Base-by-base conservation (phyloP, 1,284 basidiomycete species). In the Chiua sp. region DNA sequence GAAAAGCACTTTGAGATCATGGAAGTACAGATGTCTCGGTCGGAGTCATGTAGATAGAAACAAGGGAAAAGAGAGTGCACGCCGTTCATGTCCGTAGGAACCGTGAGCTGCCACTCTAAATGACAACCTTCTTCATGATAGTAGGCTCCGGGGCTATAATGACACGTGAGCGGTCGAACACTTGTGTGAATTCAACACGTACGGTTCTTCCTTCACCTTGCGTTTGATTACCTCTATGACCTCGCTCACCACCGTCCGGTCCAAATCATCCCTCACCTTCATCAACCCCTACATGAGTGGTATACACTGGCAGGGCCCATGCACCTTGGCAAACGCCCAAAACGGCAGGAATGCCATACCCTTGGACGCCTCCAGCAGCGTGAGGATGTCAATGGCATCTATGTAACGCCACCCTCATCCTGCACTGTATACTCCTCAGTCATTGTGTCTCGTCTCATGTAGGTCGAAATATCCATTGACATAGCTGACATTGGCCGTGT, bases 301-400 rank as follows among this genome's bases (percentile, higher is more conserved):
- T 37, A 98, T 82, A 68, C 37, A n/a, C n/a, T 39, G n/a, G n/a
- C 74, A 97, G 98, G 4, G 94, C 97, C 16, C 96, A 97, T 68
- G 82, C 98, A 37, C n/a, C n/a, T n/a, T 94, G n/a, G 96, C 97
- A 75, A 99, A 99, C 15, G 88, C 85, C 93, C 93, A 95, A 76
- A 91, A 98, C 23, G 97, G 96, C 61, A 99, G 80, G 80, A 98
- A 98, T 4, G 93, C 91, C 80, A 99, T 90, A 65, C 94, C 93
- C 73, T 93, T 91, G 35, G 92, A 94, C 2, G 96, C 94, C 60
- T 93, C 92, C 37, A 99, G 78, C 75, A 99, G 85, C 7, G 89
- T 85, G 15, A 96, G n/a, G n/a, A n/a, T n/a, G n/a, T n/a, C n/a
- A n/a, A n/a, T n/a, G n/a, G n/a, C n/a, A 49, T 44, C 16, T 30